Conservation (phyloP, 495 filamentous ascomycete genomes). For the Hypoxylon fuscum region DNA sequence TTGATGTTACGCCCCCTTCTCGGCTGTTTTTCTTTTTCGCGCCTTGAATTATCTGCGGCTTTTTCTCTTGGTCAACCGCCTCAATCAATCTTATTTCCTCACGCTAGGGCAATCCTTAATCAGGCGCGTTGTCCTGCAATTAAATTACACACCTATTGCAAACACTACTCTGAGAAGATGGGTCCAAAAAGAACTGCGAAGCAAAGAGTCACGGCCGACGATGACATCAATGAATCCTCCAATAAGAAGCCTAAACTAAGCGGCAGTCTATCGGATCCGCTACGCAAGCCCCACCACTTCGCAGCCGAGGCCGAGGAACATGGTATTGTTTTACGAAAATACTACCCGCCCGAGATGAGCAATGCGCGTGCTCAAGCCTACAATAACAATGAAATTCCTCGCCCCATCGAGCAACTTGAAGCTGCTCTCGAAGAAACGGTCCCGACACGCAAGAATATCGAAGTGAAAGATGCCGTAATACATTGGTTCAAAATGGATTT, state of each 20-base stretch:
- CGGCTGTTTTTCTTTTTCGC: not conserved
- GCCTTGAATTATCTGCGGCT: not conserved
- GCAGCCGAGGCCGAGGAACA: constrained; percentile 65
- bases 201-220: constrained; percentile 30
- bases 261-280: constrained; percentile 33
- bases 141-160: not conserved
- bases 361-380: constrained; percentile 78
- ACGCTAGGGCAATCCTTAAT: not conserved
- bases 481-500: constrained; percentile 95
- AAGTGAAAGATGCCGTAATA: constrained; percentile 71
- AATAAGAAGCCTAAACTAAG: constrained; percentile 40
- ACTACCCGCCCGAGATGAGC: constrained; percentile 86
- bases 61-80: not conserved
- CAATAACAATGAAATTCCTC: constrained; percentile 68
- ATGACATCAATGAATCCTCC: constrained; percentile 3
- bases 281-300: constrained; percentile 53
- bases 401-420: constrained; percentile 72
- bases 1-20: not conserved
- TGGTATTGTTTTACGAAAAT: constrained; percentile 78
- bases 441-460: constrained; percentile 52
- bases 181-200: constrained; percentile 29
- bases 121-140: not conserved
- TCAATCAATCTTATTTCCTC: not conserved
- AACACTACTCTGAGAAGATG: constrained; percentile 20
- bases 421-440: constrained; percentile 63